Conservation (phyloP, 2,329 filamentous ascomycete genomes). For the Alternaria angustiovoidea region DNA sequence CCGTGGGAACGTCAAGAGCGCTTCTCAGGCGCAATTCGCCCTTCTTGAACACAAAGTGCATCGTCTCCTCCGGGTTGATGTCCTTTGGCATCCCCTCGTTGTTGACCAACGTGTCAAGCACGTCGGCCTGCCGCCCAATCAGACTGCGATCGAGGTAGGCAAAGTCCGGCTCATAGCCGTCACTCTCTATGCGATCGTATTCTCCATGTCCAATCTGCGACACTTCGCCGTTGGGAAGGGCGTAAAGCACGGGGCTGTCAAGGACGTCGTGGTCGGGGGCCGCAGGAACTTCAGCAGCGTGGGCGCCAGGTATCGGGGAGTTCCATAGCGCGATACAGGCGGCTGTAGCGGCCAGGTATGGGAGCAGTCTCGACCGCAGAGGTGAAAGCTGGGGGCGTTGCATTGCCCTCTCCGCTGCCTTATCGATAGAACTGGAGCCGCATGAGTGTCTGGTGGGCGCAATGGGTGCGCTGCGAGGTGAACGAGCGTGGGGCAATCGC, state of each 20-base stretch:
- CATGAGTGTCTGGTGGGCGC: slow-evolving; percentile 28
- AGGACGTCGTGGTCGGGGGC: slow-evolving; percentile 18
- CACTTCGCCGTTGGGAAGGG: slow-evolving; percentile 54
- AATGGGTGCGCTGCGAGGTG: slow-evolving; percentile 21
- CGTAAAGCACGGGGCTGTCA: slow-evolving; percentile 24
- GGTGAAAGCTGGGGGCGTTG: slow-evolving; percentile 66
- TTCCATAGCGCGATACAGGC: slow-evolving; percentile 69
- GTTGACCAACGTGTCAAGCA: slow-evolving; percentile 64
- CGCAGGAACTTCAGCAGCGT: slow-evolving; percentile 65
- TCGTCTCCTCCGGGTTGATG: slow-evolving; percentile 67
- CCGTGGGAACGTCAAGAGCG: slow-evolving; percentile 34
- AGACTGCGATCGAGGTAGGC: slow-evolving; percentile 68
- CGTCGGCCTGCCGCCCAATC: slow-evolving; percentile 65
- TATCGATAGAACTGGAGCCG: slow-evolving; percentile 27
- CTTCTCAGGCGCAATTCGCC: slow-evolving; percentile 60
- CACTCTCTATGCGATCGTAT: slow-evolving; percentile 43
- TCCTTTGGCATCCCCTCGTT: slow-evolving; percentile 70
- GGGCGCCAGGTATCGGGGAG: slow-evolving; percentile 62
- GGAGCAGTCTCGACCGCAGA: slow-evolving; percentile 75
- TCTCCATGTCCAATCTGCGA: slow-evolving; percentile 34
- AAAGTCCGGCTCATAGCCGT: slow-evolving; percentile 69
- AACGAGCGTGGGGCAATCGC: slow-evolving; percentile 1
- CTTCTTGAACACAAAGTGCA: slow-evolving; percentile 71
- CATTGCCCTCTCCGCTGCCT: slow-evolving; percentile 44
- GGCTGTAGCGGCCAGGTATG: slow-evolving; percentile 69